phyloP scores from a whole-genome alignment of 352 stramenopile genomes.

The Globisporangium iwayamae region DNA sequence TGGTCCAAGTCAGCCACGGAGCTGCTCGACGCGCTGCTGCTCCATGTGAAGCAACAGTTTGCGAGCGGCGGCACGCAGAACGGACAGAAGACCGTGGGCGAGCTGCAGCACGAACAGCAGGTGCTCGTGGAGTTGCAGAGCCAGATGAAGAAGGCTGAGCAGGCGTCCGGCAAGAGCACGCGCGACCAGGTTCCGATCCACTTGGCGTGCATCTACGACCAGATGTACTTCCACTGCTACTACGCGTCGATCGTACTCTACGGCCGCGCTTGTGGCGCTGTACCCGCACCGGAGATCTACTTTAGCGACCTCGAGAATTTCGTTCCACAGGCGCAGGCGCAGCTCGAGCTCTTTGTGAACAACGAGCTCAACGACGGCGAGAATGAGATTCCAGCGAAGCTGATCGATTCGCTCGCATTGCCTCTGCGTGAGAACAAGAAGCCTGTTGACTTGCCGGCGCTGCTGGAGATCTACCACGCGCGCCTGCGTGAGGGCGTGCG shows the following conservation, averaged over 20 bases:
- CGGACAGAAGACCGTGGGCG: constrained; percentile 50
- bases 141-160: constrained; percentile 44
- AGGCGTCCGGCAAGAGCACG: constrained; percentile 37
- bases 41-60: constrained; percentile 55
- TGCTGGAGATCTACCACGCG: constrained; percentile 59
- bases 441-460: constrained; percentile 18
- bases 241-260: constrained; percentile 72
- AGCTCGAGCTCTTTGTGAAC: constrained; percentile 59
- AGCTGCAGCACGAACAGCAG: constrained; percentile 53
- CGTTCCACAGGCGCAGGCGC: constrained; percentile 25
- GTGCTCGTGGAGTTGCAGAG: constrained; percentile 48
- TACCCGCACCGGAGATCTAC: constrained; percentile 56
- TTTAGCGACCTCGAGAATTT: constrained; percentile 54
- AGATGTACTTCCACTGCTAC: constrained; percentile 84
- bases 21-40: constrained; percentile 42
- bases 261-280: constrained; percentile 52
- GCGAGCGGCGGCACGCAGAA: constrained; percentile 52
- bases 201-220: constrained; percentile 59
- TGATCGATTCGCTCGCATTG: constrained; percentile 44
- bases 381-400: constrained; percentile 11
- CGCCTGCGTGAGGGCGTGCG: constrained; percentile 63
- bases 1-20: constrained; percentile 54
- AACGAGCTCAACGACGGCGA: constrained; percentile 32
- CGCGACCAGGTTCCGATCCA: constrained; percentile 59
- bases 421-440: constrained; percentile 26